phyloP scores from a whole-genome alignment of 306 rosid species.

The Datisca glomerata region DNA sequence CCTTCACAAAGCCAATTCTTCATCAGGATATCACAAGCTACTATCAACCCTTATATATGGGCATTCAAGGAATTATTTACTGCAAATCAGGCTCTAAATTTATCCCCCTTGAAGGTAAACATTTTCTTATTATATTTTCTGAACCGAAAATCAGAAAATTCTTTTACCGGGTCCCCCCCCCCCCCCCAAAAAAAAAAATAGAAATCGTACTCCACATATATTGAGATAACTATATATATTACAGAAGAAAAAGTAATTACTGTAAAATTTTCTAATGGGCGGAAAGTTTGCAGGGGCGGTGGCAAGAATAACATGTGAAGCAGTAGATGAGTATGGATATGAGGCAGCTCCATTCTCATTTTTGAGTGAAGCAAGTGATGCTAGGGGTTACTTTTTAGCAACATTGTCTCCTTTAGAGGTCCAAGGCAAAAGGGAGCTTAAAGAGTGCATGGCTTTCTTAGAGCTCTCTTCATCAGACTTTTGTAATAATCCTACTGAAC shows the following conservation, averaged over 20 bases:
- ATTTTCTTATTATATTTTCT: too few relatives aligned
- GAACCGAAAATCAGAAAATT: too few relatives aligned
- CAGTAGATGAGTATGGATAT: conserved; percentile 26
- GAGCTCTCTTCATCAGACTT: conserved; percentile 33
- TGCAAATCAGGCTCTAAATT: conserved; percentile 31
- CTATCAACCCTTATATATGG: too few relatives aligned
- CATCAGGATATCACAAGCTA: too few relatives aligned
- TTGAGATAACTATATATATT: too few relatives aligned
- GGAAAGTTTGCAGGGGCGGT: conserved; percentile 25
- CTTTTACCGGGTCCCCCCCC: too few relatives aligned
- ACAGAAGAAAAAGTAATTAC: too few relatives aligned
- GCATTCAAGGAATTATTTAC: conserved; percentile 48
- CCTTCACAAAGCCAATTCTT: too few relatives aligned
- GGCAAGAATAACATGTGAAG: conserved; percentile 32
- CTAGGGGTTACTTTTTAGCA: conserved; percentile 42
- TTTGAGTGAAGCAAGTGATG: conserved; percentile 28
- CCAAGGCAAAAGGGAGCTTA: conserved; percentile 14
- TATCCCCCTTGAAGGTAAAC: conserved; percentile 46
- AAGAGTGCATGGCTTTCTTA: conserved; percentile 30
- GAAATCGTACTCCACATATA: too few relatives aligned
- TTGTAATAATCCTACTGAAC: conserved; percentile 28
- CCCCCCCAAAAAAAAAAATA: too few relatives aligned
- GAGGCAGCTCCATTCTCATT: conserved; percentile 26
- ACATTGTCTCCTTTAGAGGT: conserved; percentile 31
- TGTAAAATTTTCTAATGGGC: too few relatives aligned